phyloP scores from a whole-genome alignment of 2,329 filamentous ascomycete genomes.

The Trichoderma cornu-damae region DNA sequence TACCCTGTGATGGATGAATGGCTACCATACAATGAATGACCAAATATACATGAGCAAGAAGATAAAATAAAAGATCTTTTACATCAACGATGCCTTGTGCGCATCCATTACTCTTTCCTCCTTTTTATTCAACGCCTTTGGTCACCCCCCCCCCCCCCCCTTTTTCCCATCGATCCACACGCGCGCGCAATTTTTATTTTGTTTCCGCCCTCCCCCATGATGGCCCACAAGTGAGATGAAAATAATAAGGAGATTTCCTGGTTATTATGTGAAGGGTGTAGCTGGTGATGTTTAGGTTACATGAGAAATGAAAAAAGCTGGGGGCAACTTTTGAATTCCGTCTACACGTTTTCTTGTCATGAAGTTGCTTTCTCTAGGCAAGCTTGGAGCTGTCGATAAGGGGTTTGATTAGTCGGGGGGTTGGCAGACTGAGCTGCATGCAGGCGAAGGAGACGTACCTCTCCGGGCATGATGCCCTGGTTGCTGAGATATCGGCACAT shows the following conservation, averaged over 20 bases:
- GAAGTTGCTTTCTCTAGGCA: slow-evolving; percentile 27
- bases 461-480: slow-evolving; percentile 46
- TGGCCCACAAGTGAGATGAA: neutral
- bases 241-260: neutral
- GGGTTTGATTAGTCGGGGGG: neutral
- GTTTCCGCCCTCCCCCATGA: neutral
- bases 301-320: neutral
- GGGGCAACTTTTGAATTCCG: neutral
- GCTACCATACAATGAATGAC: slow-evolving; percentile 6
- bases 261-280: slow-evolving; percentile 9
- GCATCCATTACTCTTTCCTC: slow-evolving; percentile 5
- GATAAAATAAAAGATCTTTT: neutral
- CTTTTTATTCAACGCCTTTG: neutral
- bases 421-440: too few species aligned
- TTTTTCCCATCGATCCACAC: neutral
- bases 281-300: neutral
- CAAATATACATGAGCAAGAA: slow-evolving; percentile 6
- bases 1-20: neutral
- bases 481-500: slow-evolving; percentile 61
- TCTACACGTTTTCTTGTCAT: slow-evolving; percentile 6
- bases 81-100: neutral
- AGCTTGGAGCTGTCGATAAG: slow-evolving; percentile 22
- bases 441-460: slow-evolving; percentile 24
- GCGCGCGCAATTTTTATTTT: neutral
- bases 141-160: neutral